A percentile compares a stretch with the other conserved stretches of the same genome.
phyloP scores from a whole-genome alignment of 1,284 basidiomycete species.

The Pterulicium gracile region DNA sequence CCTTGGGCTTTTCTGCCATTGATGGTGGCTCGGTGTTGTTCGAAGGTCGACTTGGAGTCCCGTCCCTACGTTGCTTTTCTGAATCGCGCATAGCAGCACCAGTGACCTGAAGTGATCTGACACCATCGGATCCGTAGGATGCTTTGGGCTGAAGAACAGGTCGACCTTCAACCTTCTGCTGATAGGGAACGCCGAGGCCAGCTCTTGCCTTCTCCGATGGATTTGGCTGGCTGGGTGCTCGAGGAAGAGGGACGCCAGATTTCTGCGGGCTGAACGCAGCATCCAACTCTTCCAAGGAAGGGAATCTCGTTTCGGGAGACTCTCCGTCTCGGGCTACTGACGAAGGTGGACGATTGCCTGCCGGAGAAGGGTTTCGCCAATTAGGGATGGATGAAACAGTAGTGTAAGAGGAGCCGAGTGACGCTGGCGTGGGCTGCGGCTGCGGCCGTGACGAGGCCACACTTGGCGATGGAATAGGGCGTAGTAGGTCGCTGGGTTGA shows the following conservation, averaged over 20 bases:
- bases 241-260: slow-evolving; percentile 15
- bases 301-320: slow-evolving; percentile 58
- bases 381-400: slow-evolving; percentile 10
- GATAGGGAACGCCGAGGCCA: neutral
- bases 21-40: slow-evolving; percentile 12
- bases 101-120: slow-evolving; percentile 43
- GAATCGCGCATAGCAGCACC: slow-evolving; percentile 42
- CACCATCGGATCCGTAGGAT: slow-evolving; percentile 11
- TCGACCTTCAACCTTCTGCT: neutral
- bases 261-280: slow-evolving; percentile 31
- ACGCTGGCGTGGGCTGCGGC: slow-evolving; percentile 3
- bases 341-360: slow-evolving; percentile 14
- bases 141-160: neutral
- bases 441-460: neutral
- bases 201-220: neutral
- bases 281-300: slow-evolving; percentile 70
- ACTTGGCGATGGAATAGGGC: neutral
- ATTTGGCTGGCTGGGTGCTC: slow-evolving; percentile 8
- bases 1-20: slow-evolving; percentile 2
- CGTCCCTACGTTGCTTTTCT: slow-evolving; percentile 10
- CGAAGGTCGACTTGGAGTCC: no score
- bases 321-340: slow-evolving; percentile 25
- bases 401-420: slow-evolving; percentile 14
- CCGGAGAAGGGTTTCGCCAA: slow-evolving; percentile 9
- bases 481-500: neutral